Percentiles rank a stretch among this genome's conserved stretches.
phyloP scores from a whole-genome alignment of 23 red algal genomes.

The Chondrus crispus region DNA sequence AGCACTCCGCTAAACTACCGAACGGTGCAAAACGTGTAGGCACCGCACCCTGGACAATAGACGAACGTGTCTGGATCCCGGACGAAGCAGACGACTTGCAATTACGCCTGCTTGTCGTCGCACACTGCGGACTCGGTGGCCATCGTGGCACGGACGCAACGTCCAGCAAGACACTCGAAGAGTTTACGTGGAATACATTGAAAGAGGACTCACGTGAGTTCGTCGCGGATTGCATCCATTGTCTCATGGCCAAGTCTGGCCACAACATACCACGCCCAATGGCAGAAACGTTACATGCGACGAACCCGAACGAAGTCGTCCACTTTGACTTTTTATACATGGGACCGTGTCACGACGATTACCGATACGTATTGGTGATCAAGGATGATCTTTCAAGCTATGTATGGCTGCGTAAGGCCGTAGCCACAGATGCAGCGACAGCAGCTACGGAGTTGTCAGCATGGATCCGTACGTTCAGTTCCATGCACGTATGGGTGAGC shows the following conservation, averaged over 20 bases:
- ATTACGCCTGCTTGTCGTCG: not conserved
- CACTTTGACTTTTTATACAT: conserved; percentile 44
- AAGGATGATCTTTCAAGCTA: conserved; percentile 18
- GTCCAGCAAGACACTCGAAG: not conserved
- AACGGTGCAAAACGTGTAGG: not conserved
- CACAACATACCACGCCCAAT: not conserved
- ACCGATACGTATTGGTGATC: not conserved
- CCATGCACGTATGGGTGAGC: not conserved
- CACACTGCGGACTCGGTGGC: conserved; percentile 7
- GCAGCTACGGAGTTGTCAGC: not conserved
- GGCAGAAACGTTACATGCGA: not conserved
- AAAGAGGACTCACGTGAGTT: not conserved
- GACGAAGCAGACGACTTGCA: not conserved
- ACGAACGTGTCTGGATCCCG: conserved; percentile 10
- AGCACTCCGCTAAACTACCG: not conserved
- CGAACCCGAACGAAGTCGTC: conserved; percentile 3
- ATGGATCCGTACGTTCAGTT: conserved; percentile 8
- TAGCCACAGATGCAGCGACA: not conserved
- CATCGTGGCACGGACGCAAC: conserved; percentile 13
- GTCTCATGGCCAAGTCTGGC: not conserved
- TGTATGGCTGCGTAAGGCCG: not conserved
- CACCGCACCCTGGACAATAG: not conserved
- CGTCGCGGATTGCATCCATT: not conserved
- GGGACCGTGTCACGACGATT: not conserved
- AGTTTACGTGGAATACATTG: not conserved